Conservation (phyloP, 768 basidiomycete genomes). For the Phallus indusiatus region DNA sequence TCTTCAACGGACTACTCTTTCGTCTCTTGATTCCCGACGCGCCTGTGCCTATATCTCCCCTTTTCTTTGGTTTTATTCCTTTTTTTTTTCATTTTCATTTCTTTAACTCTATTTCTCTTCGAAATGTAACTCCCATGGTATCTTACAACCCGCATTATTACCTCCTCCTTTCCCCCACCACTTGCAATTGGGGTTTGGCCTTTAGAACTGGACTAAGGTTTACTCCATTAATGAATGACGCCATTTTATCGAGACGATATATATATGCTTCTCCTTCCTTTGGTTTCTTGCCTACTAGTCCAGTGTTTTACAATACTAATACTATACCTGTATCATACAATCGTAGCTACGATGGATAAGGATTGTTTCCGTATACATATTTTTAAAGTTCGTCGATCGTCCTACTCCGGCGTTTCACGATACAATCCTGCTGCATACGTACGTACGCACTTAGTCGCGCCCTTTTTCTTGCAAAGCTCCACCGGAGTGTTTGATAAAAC, state of each 20-base stretch:
- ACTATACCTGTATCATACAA: slow-evolving; percentile 11
- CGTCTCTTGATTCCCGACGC: not conserved
- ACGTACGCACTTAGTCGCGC: too few relatives aligned
- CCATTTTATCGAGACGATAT: not conserved
- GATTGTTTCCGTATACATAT: too few relatives aligned
- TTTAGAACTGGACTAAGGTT: not conserved
- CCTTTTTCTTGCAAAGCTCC: too few relatives aligned
- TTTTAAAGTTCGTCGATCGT: too few relatives aligned
- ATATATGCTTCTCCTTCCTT: not conserved
- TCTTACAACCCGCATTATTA: not conserved
- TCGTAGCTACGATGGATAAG: not conserved
- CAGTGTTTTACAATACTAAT: slow-evolving; percentile 8
- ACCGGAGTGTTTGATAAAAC: too few relatives aligned
- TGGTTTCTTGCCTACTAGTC: not conserved
- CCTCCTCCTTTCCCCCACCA: not conserved
- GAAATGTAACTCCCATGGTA: not conserved
- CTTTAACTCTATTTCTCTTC: not conserved
- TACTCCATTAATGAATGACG: not conserved
- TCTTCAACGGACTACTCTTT: not conserved
- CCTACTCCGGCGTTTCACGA: too few relatives aligned
- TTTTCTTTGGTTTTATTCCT: not conserved
- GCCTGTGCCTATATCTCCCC: not conserved
- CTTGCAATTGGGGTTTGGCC: not conserved
- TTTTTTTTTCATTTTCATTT: not conserved
- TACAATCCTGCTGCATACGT: too few relatives aligned